A percentile compares a stretch with the other conserved stretches of the same genome.
These are phyloP conservation scores for Ceratocystis variospora DNA, from an alignment of 2,329 filamentous ascomycete species.

Conservation along the genomic window DNA sequence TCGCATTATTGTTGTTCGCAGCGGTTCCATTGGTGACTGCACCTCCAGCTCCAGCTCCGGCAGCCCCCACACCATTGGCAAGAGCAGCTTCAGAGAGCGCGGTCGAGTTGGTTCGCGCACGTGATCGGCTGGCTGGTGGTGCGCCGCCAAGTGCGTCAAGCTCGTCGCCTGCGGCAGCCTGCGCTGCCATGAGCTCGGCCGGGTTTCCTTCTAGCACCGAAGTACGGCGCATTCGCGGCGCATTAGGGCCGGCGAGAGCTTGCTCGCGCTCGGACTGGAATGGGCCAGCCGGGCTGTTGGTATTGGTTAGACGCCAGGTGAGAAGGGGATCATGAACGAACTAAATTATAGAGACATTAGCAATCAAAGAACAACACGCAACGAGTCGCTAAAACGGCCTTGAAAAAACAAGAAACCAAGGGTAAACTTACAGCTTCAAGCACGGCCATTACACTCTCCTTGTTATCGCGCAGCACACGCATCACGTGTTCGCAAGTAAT, in stretches of 20 bases:
- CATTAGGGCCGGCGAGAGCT: constrained; percentile 35
- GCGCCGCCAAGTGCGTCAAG: constrained; percentile 29
- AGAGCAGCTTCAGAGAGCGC: constrained; percentile 27
- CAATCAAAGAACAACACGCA: background rate
- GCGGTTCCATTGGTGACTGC: background rate
- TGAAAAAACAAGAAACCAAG: background rate
- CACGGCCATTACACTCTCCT: constrained; percentile 96
- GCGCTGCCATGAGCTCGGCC: constrained; percentile 41
- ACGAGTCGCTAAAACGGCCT: background rate
- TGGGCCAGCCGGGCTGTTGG: constrained; percentile 48
- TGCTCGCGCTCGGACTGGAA: constrained; percentile 49
- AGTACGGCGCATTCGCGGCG: constrained; percentile 45
- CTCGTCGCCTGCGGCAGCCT: constrained; percentile 23
- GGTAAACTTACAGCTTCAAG: constrained; percentile 70
- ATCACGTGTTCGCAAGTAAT: constrained; percentile 98
- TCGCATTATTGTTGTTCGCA: constrained; percentile 20
- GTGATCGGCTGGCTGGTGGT: constrained; percentile 35
- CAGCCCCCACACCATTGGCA: constrained; percentile 27
- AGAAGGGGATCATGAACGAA: constrained; percentile 99
- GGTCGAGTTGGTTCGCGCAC: constrained; percentile 48
- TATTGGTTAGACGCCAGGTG: constrained; percentile 75
- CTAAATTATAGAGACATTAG: constrained; percentile 62
- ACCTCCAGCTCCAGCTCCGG: constrained; percentile 16
- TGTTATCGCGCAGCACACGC: constrained; percentile 90
- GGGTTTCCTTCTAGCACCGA: constrained; percentile 54